Evolutionary conservation across 495 filamentous ascomycete species (phyloP).

Genomic region (Thermochaetoides thermophila): DNA sequence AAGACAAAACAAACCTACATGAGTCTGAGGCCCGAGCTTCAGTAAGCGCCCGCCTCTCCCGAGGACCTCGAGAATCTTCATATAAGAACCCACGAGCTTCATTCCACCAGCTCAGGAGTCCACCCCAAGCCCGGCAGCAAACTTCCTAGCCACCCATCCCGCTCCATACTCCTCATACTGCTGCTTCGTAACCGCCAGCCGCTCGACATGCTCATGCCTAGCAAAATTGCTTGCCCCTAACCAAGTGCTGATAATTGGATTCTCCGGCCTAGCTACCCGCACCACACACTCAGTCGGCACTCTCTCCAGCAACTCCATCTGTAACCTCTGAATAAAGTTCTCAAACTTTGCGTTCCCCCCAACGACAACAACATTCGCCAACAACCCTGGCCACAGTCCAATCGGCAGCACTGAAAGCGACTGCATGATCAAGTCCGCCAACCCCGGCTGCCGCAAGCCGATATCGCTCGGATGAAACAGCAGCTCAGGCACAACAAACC

Average conservation of each 20-base stretch:
- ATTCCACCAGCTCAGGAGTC: conserved; percentile 10
- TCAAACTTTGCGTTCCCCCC: conserved; percentile 71
- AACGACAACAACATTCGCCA: conserved; percentile 79
- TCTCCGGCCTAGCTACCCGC: conserved; percentile 49
- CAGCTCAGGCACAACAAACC: conserved; percentile 82
- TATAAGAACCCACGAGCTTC: too few relatives aligned
- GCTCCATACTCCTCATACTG: conserved; percentile 85
- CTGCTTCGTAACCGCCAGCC: conserved; percentile 59
- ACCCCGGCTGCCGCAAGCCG: conserved; percentile 70
- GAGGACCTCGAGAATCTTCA: too few relatives aligned
- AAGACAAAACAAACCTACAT: too few relatives aligned
- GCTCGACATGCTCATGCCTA: conserved; percentile 45
- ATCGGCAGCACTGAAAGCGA: conserved; percentile 61
- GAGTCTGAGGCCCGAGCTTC: too few relatives aligned
- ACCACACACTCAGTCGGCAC: conserved; percentile 67
- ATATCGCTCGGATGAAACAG: conserved; percentile 79
- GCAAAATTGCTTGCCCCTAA: conserved; percentile 66
- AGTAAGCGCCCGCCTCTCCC: too few relatives aligned
- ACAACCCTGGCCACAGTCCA: conserved; percentile 58
- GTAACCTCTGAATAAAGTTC: conserved; percentile 72
- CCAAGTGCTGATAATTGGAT: conserved; percentile 78
- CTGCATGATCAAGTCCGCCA: conserved; percentile 69
- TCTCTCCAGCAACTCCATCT: conserved; percentile 58
- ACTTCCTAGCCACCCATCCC: conserved; percentile 61
- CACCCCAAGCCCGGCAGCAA: conserved; percentile 28